A percentile compares a stretch with the other conserved stretches of the same genome.
Evolutionary conservation across 2,329 filamentous ascomycete genomes (phyloP).

Genomic region (Rutstroemia sydowiana): DNA sequence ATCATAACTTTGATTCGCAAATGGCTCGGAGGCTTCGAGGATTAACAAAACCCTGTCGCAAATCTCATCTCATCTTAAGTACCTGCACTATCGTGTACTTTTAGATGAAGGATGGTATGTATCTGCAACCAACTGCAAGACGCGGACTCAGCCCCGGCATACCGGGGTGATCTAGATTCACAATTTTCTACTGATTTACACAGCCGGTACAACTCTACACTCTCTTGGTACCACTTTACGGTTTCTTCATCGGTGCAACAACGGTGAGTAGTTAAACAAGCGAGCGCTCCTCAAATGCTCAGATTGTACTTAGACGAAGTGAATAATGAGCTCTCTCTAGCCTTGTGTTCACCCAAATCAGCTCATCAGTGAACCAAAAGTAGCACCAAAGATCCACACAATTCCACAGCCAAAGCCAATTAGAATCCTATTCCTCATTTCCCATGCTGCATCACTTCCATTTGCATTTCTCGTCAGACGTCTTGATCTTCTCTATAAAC

Average conservation of each 20-base stretch:
- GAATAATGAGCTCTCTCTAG: background rate
- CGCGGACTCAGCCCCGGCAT: constrained; percentile 2
- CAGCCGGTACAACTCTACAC: background rate
- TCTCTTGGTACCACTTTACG: background rate
- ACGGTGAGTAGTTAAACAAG: background rate
- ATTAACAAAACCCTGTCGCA: too few species aligned
- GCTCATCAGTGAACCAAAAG: background rate
- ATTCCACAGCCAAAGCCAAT: background rate
- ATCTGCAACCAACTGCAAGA: background rate
- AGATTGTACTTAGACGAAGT: background rate
- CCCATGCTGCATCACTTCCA: background rate
- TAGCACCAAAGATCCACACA: background rate
- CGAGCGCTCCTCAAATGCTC: background rate
- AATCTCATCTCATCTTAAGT: background rate
- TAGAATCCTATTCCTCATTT: background rate
- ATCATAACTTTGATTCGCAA: too few species aligned
- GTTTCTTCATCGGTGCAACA: background rate
- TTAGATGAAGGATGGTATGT: background rate
- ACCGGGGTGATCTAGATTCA: background rate
- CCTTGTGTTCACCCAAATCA: background rate
- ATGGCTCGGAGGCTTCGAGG: too few species aligned
- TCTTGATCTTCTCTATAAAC: background rate
- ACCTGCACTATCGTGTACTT: background rate
- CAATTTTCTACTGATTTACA: background rate
- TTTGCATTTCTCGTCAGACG: background rate